Evolutionary conservation across 139 green algal species (phyloP), one percentile per base, ranked within the genome.

Genomic region (Chlorella sp.): DNA sequence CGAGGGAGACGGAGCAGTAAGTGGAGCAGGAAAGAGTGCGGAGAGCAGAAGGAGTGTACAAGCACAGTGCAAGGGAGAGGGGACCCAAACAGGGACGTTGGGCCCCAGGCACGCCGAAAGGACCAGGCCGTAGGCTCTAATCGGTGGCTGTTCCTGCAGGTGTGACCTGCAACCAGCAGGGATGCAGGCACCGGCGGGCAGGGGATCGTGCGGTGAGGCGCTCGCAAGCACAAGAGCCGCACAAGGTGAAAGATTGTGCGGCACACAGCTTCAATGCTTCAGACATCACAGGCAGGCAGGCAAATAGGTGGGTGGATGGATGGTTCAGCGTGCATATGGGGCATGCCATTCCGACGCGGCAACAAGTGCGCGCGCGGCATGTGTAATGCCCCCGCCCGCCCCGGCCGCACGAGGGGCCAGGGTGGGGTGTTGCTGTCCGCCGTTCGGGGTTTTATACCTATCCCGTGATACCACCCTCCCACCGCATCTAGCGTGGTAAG

Each of bases 391-490:
- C 42, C 60, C 82, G 32, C 60, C 82, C 34, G 57, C 32, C 34
- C 64, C 64, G 64, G 64, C 64, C 64, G 21, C 22, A 14, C 64
- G 21, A 71, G 64, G 22, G 64, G 77, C 28, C 28, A 39, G 79
- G 36, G 36, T 40, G n/a, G 16, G 57, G n/a, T 7, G 81, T 89
- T 87, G 64, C 39, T 91, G 34, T 91, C 48, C 81, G 88, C 88
- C 88, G 39, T 75, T 15, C 37, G 68, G 71, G 73, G 64, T 18
- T 61, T 81, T 40, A 42, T 80, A 83, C 87, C 87, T 90, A 61
- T 85, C 64, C 68, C 88, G 82, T 81, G 88, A 91, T 91, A 89
- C 88, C 88, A 91, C 88, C 88, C 88, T 78, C 32, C 66, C 36
- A 68, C 88, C 26, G 34, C 5, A n/a, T 19, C 71, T 83, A 79